These are phyloP conservation scores for Euphorbia pulcherrima DNA, from an alignment of 345 rosid genomes.

Conservation along the genomic window DNA sequence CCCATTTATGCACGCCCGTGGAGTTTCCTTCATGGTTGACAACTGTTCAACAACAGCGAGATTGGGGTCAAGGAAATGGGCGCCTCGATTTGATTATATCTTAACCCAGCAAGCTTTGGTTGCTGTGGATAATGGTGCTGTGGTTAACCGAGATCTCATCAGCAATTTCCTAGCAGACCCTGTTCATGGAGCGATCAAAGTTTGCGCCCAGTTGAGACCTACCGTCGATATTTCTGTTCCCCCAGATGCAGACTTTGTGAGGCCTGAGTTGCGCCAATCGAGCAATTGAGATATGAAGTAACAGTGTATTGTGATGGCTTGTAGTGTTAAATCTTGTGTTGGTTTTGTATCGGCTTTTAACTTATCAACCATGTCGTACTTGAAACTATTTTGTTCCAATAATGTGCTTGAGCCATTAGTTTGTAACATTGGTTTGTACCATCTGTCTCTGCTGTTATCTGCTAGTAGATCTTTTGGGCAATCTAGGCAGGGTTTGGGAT, in stretches of 20 bases:
- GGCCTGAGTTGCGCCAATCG: constrained; percentile 76
- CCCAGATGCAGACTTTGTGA: constrained; percentile 80
- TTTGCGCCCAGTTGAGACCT: constrained; percentile 79
- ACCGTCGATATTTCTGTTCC: constrained; percentile 79
- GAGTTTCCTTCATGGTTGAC: constrained; percentile 94
- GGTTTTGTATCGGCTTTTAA: background rate
- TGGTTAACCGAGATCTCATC: constrained; percentile 65
- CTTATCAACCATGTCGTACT: background rate
- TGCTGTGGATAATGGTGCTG: constrained; percentile 51
- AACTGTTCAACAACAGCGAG: constrained; percentile 94
- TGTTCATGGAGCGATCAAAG: constrained; percentile 75
- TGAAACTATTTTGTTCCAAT: background rate
- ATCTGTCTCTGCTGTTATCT: no score
- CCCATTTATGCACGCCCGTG: constrained; percentile 96
- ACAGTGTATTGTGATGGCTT: background rate
- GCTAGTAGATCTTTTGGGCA: no score
- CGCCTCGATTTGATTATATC: constrained; percentile 71
- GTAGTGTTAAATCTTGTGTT: no score
- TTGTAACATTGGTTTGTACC: no score
- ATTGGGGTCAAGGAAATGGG: constrained; percentile 80
- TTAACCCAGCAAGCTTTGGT: constrained; percentile 81
- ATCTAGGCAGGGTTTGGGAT: no score
- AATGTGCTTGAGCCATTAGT: no score
- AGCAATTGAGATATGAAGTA: constrained; percentile 26
- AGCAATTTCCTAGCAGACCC: constrained; percentile 86